phyloP scores from a whole-genome alignment of 345 rosid species.

The Populus nigra region DNA sequence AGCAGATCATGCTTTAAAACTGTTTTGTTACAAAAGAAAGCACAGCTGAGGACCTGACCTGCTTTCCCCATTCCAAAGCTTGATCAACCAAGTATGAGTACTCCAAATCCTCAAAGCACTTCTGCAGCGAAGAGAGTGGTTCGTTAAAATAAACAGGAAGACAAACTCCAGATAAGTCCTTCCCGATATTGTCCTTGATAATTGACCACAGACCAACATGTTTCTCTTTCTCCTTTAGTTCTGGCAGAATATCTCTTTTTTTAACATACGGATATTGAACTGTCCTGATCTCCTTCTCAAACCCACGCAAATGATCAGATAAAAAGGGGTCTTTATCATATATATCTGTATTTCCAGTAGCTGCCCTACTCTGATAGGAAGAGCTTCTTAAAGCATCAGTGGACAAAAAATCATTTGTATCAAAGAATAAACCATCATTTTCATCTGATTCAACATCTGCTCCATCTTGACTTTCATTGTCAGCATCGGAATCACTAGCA shows the following conservation, averaged over 20 bases:
- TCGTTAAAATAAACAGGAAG: constrained; percentile 97
- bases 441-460: constrained; percentile 89
- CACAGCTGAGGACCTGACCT: constrained; percentile 58
- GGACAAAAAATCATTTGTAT: constrained; percentile 84
- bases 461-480: constrained; percentile 91
- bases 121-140: constrained; percentile 94
- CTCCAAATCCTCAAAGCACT: constrained; percentile 99
- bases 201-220: constrained; percentile 97
- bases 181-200: constrained; percentile 96
- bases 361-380: constrained; percentile 80
- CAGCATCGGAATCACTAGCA: constrained; percentile 82
- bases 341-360: constrained; percentile 50
- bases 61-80: constrained; percentile 95
- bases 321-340: constrained; percentile 56
- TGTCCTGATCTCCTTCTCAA: constrained; percentile 47
- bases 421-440: constrained; percentile 72
- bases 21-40: constrained; percentile 31
- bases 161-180: constrained; percentile 98
- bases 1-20: constrained; percentile 35
- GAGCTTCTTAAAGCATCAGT: constrained; percentile 86
- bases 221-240: constrained; percentile 95
- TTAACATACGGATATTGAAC: constrained; percentile 72
- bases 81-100: constrained; percentile 85
- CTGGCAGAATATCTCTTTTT: constrained; percentile 90
- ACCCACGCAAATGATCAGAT: constrained; percentile 51